These are phyloP conservation scores for Monosporascus sp. DNA, from an alignment of 2,329 filamentous ascomycete species.

Conservation along the genomic window DNA sequence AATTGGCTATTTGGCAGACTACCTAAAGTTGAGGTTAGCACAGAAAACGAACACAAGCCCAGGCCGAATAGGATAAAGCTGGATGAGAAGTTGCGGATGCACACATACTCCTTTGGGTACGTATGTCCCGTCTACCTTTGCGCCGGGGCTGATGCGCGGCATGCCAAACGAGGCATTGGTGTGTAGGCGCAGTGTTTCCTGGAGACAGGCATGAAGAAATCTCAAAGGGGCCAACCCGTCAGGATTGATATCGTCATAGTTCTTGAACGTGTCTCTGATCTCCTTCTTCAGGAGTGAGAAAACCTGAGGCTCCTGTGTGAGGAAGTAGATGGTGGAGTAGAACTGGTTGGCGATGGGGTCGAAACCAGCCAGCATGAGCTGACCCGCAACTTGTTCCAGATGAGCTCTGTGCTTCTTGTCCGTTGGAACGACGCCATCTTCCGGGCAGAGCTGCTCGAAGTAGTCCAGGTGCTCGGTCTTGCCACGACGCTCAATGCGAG, in stretches of 20 bases:
- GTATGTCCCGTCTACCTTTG: constrained; percentile 4
- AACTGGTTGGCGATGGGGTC: constrained; percentile 17
- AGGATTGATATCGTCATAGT: neutral
- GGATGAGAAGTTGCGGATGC: too few species aligned
- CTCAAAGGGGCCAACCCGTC: neutral
- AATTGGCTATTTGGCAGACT: constrained; percentile 3
- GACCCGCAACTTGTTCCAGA: constrained; percentile 12
- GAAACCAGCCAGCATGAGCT: constrained; percentile 17
- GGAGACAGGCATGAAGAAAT: constrained; percentile 2
- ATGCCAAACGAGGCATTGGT: constrained; percentile 3
- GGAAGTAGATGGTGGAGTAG: constrained; percentile 9
- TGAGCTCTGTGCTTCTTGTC: constrained; percentile 11
- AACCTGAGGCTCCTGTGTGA: neutral
- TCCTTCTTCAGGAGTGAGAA: neutral
- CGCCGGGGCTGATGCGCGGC: constrained; percentile 8
- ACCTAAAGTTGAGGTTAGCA: too few species aligned
- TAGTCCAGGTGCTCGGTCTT: constrained; percentile 17
- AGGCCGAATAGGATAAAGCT: too few species aligned
- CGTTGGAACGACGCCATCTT: constrained; percentile 8
- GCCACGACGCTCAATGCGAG: constrained; percentile 15
- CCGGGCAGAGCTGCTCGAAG: constrained; percentile 16
- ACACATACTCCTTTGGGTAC: constrained; percentile 4
- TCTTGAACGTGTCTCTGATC: neutral
- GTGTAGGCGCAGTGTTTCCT: constrained; percentile 8
- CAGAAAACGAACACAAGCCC: too few species aligned